Conservation (phyloP, 495 filamentous ascomycete genomes). For the Aspergillus nidulans region DNA sequence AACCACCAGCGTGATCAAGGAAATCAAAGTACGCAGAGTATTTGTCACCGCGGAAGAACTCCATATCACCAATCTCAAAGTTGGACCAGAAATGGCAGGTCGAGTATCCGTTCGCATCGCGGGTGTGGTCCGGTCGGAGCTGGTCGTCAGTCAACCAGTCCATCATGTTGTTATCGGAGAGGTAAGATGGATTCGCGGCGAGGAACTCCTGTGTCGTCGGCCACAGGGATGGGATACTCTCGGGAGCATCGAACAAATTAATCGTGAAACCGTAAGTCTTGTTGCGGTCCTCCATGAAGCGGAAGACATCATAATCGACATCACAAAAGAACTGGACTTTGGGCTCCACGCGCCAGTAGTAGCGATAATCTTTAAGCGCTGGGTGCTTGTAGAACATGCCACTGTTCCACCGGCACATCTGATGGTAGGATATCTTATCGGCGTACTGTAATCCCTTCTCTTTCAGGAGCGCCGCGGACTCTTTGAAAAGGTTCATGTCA, state of each 20-base stretch:
- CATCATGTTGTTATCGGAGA: conserved; percentile 80
- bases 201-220: conserved; percentile 89
- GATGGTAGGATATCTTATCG: conserved; percentile 83
- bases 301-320: conserved; percentile 97
- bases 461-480: conserved; percentile 76
- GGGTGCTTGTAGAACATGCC: conserved; percentile 97
- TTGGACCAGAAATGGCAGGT: conserved; percentile 99
- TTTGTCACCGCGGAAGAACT: conserved; percentile 84
- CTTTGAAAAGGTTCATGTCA: conserved; percentile 75
- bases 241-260: conserved; percentile 88
- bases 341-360: conserved; percentile 99
- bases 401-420: conserved; percentile 99
- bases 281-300: conserved; percentile 95
- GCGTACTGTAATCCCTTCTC: conserved; percentile 89
- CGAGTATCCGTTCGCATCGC: conserved; percentile 82
- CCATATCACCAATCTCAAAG: conserved; percentile 95
- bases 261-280: conserved; percentile 99
- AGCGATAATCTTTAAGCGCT: conserved; percentile 72
- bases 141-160: conserved; percentile 78
- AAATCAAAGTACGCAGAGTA: conserved; percentile 98
- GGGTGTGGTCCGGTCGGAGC: conserved; percentile 73
- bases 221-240: conserved; percentile 87
- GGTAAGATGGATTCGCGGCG: conserved; percentile 73
- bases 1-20: conserved; percentile 88
- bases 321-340: conserved; percentile 99